Conservation (phyloP, 441 rosid genomes). For the Populus hybrid region DNA sequence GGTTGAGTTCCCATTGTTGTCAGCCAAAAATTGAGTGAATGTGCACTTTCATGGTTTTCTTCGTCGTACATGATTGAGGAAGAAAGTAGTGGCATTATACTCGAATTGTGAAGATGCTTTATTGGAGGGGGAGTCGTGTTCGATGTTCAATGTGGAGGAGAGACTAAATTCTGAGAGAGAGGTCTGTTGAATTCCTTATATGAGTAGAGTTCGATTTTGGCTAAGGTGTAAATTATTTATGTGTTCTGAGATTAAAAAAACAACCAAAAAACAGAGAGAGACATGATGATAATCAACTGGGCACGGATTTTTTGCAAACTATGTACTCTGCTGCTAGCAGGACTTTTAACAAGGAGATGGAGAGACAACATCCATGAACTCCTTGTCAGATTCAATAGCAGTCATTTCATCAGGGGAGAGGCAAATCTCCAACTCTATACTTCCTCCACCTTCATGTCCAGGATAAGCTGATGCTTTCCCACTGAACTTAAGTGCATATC, state of each 20-base stretch:
- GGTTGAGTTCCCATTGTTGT: too few species aligned
- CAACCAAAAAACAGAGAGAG: not conserved
- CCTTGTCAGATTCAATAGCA: constrained; percentile 55
- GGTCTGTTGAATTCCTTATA: too few species aligned
- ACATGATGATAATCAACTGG: not conserved
- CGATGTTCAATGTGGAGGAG: too few species aligned
- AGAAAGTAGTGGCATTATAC: too few species aligned
- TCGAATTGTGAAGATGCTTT: too few species aligned
- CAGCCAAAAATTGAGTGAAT: too few species aligned
- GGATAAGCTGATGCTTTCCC: constrained; percentile 70
- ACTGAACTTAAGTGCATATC: constrained; percentile 59
- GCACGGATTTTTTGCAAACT: too few species aligned
- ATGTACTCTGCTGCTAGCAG: too few species aligned
- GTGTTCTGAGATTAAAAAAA: not conserved
- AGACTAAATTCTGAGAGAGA: too few species aligned
- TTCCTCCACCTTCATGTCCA: constrained; percentile 65
- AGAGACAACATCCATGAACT: constrained; percentile 49
- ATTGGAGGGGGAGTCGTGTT: too few species aligned
- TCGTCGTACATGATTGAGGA: too few species aligned
- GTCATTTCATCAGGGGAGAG: constrained; percentile 55
- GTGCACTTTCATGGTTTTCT: too few species aligned
- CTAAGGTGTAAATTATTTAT: not conserved
- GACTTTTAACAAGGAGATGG: not conserved
- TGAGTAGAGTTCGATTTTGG: not conserved
- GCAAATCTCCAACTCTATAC: constrained; percentile 69